Base-by-base conservation (phyloP, 2,329 filamentous ascomycete genomes). In the Colletotrichum aenigma region DNA sequence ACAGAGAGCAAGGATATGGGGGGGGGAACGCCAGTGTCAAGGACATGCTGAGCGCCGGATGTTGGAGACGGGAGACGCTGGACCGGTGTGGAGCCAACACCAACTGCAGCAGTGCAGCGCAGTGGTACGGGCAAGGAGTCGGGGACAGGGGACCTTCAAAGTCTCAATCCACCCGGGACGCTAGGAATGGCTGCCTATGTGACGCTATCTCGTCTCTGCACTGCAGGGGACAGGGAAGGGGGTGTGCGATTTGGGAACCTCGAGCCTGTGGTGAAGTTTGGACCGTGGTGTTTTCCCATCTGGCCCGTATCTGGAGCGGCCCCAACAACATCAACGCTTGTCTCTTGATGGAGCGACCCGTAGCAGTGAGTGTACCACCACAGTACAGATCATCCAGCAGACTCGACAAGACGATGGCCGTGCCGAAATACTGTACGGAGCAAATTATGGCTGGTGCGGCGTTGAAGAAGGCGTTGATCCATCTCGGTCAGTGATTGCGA, bases 161-260 rank as follows among this genome's bases (percentile, higher is more conserved):
- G 32, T 34, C 30, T 58, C 60, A n/a, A 62, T 66, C 74, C 74
- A 75, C 71, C 61, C 71, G 74, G 74, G 38, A 76, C 74, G 74
- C 74, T 71, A 76, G 71, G 66, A 76, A 74, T 64, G 32, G 66
- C 30, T 64, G 74, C 74, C 74, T 76, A 66, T 75, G 69, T 77
- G 70, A 74, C 76, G 70, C 76, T 77, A 74, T 74, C 74, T 77
- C 66, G 58, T 61, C 34, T 65, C 43, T 73, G 64, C 36, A 60
- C 62, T 68, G 76, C 74, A 77, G 74, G 74, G 76, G 70, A 75
- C 69, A 77, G 69, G 76, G 76, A 60, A 66, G 61, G 66, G 75
- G 75, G 74, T n/a, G 71, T 75, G 66, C 43, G 18, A 15, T 70
- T 34, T 48, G 12, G 52, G 32, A 30, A 62, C 43, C 60, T 61